Evolutionary conservation across 108 stramenopile species (phyloP), one percentile per base, ranked within the genome.

Genomic region (Cyclotella choctawhatcheeana): DNA sequence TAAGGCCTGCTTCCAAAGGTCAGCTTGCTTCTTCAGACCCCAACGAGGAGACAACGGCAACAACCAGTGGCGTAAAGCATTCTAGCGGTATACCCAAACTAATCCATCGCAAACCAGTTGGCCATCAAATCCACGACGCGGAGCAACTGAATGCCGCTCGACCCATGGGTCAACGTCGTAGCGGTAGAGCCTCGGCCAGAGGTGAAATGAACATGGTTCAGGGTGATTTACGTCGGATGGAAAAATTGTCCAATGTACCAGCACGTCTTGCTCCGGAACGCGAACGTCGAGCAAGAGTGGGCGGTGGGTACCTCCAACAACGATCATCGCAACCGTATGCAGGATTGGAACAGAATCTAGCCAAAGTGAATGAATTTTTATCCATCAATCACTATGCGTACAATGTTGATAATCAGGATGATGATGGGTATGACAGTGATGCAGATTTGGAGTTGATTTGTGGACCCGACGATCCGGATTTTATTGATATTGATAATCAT

Each of bases 61-160:
- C n/a, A n/a, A n/a, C n/a, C 35, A 40, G 63, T 8, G 44, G 24
- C 27, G 22, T 25, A 14, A 76, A 73, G 17, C 85, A 88, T 35
- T 45, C 81, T 26, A 80, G 84, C 18, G 81, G 86, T 20, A 86
- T 93, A 75, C 92, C 92, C 20, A 79, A 80, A 47, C 55, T 88
- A n/a, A 53, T 81, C 5, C 88, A 80, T n/a, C 78, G 86, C 12
- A 87, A 85, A 52, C 44, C 70, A 2, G 79, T 87, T 58, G 86
- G 87, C 12, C 85, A 86, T 60, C 70, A 58, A 2, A 69, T 89
- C 0, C 77, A 85, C 54, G 83, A 82, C 64, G 87, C 83, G 5
- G 86, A 85, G 33, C 32, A 56, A 3, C 51, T 81, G 40, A 31
- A 24, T 20, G 67, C 53, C 7, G 45, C 58, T 5, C 47, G 71